phyloP scores from a whole-genome alignment of 495 filamentous ascomycete genomes.

The Penicillium dipodomyicola region DNA sequence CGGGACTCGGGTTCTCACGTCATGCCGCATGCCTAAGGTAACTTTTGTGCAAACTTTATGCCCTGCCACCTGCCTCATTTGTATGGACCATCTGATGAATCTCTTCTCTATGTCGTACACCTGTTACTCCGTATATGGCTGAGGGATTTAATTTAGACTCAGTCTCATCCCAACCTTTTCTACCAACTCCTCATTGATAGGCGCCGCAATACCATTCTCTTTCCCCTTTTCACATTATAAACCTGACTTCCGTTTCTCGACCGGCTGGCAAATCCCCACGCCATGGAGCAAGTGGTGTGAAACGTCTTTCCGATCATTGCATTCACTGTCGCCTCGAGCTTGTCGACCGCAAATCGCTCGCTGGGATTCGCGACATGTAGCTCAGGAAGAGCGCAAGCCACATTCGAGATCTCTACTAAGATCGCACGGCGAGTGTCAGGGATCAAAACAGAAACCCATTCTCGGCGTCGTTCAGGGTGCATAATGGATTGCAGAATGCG shows the following conservation, averaged over 20 bases:
- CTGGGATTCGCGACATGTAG: no score
- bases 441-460: slow-evolving; percentile 58
- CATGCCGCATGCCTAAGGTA: not conserved
- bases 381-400: no score
- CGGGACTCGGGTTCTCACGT: not conserved
- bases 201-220: slow-evolving; percentile 48
- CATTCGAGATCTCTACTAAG: slow-evolving; percentile 46
- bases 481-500: slow-evolving; percentile 69
- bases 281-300: slow-evolving; percentile 67
- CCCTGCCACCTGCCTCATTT: no score
- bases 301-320: slow-evolving; percentile 52
- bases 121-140: not conserved
- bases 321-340: slow-evolving; percentile 12
- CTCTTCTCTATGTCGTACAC: not conserved
- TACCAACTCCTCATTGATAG: slow-evolving; percentile 14
- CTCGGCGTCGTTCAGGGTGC: slow-evolving; percentile 58
- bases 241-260: slow-evolving; percentile 66
- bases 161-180: slow-evolving; percentile 4
- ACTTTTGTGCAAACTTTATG: not conserved
- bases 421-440: slow-evolving; percentile 50
- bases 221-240: slow-evolving; percentile 62
- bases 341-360: no score
- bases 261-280: slow-evolving; percentile 65
- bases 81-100: not conserved
- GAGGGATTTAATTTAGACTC: not conserved